Conservation (phyloP, 2,329 filamentous ascomycete species). For the Furcasterigmium sp. region DNA sequence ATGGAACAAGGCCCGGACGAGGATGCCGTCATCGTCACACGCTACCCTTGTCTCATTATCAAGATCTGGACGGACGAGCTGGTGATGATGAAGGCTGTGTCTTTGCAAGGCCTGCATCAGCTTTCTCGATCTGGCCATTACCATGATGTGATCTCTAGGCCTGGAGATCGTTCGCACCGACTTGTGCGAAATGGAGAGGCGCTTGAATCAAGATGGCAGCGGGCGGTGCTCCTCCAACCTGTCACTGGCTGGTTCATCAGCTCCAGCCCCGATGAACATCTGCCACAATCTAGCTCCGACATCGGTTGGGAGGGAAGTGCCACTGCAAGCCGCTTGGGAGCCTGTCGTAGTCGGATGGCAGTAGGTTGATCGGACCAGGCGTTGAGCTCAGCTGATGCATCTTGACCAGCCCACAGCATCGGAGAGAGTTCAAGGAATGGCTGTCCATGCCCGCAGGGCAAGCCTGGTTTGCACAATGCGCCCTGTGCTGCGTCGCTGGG, state of each 20-base stretch:
- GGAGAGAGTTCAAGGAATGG: background rate
- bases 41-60: slow-evolving; percentile 18
- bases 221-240: background rate
- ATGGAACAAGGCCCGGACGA: slow-evolving; percentile 21
- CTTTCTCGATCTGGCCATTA: slow-evolving; percentile 10
- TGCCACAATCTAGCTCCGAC: slow-evolving; percentile 45
- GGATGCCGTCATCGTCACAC: slow-evolving; percentile 21
- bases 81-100: slow-evolving; percentile 21
- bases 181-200: background rate
- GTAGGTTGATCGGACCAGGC: too few species aligned
- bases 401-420: background rate
- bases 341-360: too few species aligned
- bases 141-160: slow-evolving; percentile 12
- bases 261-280: slow-evolving; percentile 19
- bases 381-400: background rate
- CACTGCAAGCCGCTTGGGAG: background rate
- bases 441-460: background rate
- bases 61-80: slow-evolving; percentile 28
- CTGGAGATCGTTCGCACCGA: background rate
- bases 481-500: too few species aligned
- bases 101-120: slow-evolving; percentile 10
- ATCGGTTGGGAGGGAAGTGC: slow-evolving; percentile 16
- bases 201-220: too few species aligned
- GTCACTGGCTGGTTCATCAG: background rate
- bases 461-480: too few species aligned